Base-by-base conservation (phyloP, 371 early-diverging fungal species). In the Capniomyces stellatus region DNA sequence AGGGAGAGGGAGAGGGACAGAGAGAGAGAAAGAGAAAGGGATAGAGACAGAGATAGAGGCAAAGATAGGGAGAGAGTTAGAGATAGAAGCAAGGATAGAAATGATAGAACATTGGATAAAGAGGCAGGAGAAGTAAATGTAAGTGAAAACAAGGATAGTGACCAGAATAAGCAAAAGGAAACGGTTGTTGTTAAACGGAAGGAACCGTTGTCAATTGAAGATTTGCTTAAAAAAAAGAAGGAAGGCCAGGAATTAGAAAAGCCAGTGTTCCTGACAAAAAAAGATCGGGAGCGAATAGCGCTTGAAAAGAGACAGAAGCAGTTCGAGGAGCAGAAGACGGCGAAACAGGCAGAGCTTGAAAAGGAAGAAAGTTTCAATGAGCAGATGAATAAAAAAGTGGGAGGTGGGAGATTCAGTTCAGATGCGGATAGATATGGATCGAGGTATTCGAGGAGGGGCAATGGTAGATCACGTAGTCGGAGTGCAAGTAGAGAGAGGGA, bases 281-380 rank as follows among this genome's bases (percentile, higher is more conserved):
- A 84, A 62, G 85, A 95, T 60, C 77, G 95, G n/a, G 85, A 82
- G 2, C 72, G 82, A 54, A 49, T 86, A 19, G 96, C 96, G 1
- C 61, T 95, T 44, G 87, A 91, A 53, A 72, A 73, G 30, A 72
- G 88, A 28, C 82, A 85, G 61, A 74, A 76, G 52, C 86, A 91
- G 58, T 89, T 88, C 0, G 88, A 89, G 51, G 80, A 77, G 25
- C 57, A 72, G 57, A 73, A 82, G 27, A 57, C 63, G 19, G 64
- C 59, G 10, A 78, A 83, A 46, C 80, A 77, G 3, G 75, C 69
- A 22, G 84, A 85, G 29, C 70, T 81, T 29, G 68, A 75, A 49
- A 46, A 29, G 18, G 15, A 18, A 6, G 18, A 18, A 15, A 28
- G 28, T 15, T 10, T 6, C 10, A 46, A 18, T 28, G 18, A 18